Percentiles rank a stretch among this genome's conserved stretches.
phyloP scores from a whole-genome alignment of 176 grass and related monocot species.

The Guadua angustifolia region DNA sequence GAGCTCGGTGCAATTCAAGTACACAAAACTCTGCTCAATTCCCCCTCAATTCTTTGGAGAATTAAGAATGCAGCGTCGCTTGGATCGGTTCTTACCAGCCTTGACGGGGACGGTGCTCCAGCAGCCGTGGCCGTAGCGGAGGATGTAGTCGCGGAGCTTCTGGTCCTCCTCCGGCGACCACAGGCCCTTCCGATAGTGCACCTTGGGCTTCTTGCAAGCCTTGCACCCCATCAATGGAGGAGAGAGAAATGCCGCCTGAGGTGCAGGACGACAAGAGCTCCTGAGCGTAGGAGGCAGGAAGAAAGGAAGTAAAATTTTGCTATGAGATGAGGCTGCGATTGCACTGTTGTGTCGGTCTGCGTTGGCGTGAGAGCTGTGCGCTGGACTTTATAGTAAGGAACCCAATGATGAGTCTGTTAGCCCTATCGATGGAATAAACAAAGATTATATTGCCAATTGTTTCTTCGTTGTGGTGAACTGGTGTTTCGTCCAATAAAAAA shows the following conservation, averaged over 20 bases:
- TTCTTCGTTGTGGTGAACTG: neutral
- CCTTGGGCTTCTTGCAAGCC: conserved; percentile 86
- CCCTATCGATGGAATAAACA: conserved; percentile 19
- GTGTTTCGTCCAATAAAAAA: neutral
- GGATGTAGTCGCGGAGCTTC: conserved; percentile 75
- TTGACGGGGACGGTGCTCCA: conserved; percentile 81
- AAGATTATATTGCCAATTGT: conserved; percentile 1
- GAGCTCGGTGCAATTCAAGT: conserved; percentile 9
- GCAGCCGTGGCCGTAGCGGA: conserved; percentile 77
- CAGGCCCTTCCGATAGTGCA: conserved; percentile 72
- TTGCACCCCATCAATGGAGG: conserved; percentile 67
- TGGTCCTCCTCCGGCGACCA: conserved; percentile 97
- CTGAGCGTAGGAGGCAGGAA: neutral
- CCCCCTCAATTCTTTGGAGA: neutral
- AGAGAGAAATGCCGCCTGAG: neutral
- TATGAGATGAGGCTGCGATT: neutral
- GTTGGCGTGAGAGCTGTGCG: conserved; percentile 35
- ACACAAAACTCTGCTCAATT: neutral
- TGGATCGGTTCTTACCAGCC: conserved; percentile 59
- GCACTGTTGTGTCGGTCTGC: conserved; percentile 56
- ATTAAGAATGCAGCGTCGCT: neutral
- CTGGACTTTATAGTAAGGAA: conserved; percentile 36
- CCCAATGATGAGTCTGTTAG: neutral
- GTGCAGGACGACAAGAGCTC: neutral
- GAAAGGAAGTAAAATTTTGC: neutral